Base-by-base conservation (phyloP, 768 basidiomycete species). In the Mycena vitilis region DNA sequence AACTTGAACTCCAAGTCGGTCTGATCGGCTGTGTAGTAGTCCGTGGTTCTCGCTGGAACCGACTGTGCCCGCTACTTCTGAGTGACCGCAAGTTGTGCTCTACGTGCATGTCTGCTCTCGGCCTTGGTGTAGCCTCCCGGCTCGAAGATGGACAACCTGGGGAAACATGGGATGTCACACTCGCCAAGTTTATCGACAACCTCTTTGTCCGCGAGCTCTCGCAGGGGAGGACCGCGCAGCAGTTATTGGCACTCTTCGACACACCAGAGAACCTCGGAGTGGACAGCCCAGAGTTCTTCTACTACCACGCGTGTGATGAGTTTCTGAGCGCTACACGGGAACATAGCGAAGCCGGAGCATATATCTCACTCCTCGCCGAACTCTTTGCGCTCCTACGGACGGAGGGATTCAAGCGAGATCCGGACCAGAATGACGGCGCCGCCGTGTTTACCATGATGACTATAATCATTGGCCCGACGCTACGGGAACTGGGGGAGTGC, bases 211-310 rank as follows among this genome's bases (percentile, higher is more conserved):
- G 23, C 16, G 22, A 65, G 47, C 63, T 65, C 45, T 57, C 63
- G 37, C 34, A 10, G 34, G 23, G 58, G n/a, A 49, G 10, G 30
- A 65, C 63, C 30, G 55, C 55, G 36, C 23, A 30, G 47, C 63
- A 65, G 63, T 37, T 58, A n/a, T 48, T 65, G 22, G 55, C n/a
- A 44, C 63, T 55, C 44, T 65, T 65, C 37, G 47, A 49, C n/a
- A 44, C 37, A 20, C 63, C 63, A 25, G 54, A 65, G 11, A 20
- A 58, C 55, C 49, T 51, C 49, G 25, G 49, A 51, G 30, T 51
- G 7, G 25, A 5, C 18, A 57, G 37, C 30, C 18, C 45, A 51
- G 25, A 25, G 49, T 13, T 49, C 47, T 42, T 65, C 12, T 65
- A 49, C 47, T 57, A 65, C 47, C 49, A 16, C 38, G 56, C 55